These are phyloP conservation scores for Colletotrichum euphorbiae DNA, from an alignment of 2,329 filamentous ascomycete genomes.

Conservation along the genomic window DNA sequence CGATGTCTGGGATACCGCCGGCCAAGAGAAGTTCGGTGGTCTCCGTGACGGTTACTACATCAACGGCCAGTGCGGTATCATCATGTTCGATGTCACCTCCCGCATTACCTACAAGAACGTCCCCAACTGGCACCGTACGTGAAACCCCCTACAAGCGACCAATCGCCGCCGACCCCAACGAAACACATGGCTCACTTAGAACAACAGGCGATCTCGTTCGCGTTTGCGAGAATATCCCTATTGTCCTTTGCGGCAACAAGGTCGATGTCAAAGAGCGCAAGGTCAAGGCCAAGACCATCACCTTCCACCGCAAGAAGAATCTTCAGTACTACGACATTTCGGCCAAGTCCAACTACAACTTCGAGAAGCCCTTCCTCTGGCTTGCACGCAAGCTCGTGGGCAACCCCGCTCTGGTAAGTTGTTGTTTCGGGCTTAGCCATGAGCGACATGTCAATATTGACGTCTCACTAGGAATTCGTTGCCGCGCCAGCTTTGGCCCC, in stretches of 20 bases:
- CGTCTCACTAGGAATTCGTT: slow-evolving; percentile 83
- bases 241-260: slow-evolving; percentile 99
- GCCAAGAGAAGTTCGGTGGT: slow-evolving; percentile 99
- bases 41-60: slow-evolving; percentile 99
- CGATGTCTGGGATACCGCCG: slow-evolving; percentile 99
- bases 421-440: slow-evolving; percentile 44
- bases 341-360: slow-evolving; percentile 99
- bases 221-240: slow-evolving; percentile 99
- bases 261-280: slow-evolving; percentile 99
- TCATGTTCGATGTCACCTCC: slow-evolving; percentile 99
- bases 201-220: slow-evolving; percentile 92
- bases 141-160: slow-evolving; percentile 13
- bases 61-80: slow-evolving; percentile 99
- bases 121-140: slow-evolving; percentile 99
- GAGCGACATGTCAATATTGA: slow-evolving; percentile 20
- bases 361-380: slow-evolving; percentile 99
- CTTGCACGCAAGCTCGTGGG: slow-evolving; percentile 98
- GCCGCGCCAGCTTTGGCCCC: slow-evolving; percentile 94
- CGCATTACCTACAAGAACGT: slow-evolving; percentile 99
- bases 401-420: slow-evolving; percentile 83
- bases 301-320: slow-evolving; percentile 99
- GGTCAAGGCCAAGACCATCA: slow-evolving; percentile 99
- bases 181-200: slow-evolving; percentile 1
- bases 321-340: slow-evolving; percentile 99
- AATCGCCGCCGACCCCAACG: not conserved